Evolutionary conservation across 768 basidiomycete genomes (phyloP).

Genomic region (Mycena alexandri): DNA sequence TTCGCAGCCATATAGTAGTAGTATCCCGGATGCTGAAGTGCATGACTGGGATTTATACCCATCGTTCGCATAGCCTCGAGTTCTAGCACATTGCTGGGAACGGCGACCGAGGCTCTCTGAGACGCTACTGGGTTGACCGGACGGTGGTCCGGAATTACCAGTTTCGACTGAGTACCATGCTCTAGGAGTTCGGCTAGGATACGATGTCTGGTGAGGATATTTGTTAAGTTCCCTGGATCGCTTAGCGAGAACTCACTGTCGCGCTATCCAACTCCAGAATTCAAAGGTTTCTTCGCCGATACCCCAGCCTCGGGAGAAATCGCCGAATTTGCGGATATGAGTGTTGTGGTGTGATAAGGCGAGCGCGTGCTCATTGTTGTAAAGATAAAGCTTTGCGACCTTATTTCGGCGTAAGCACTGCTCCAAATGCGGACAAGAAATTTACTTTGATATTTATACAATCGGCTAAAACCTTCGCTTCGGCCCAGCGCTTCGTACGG

Average conservation of each 20-base stretch:
- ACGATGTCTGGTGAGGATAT: conserved; percentile 70
- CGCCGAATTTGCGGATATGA: conserved; percentile 88
- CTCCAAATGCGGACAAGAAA: background rate
- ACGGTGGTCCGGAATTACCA: conserved; percentile 68
- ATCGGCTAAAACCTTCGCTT: conserved; percentile 97
- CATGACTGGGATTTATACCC: conserved; percentile 84
- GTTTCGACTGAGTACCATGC: conserved; percentile 74
- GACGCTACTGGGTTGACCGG: conserved; percentile 35
- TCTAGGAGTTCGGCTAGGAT: conserved; percentile 93
- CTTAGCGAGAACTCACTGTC: conserved; percentile 72
- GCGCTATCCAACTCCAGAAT: conserved; percentile 96
- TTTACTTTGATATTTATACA: conserved; percentile 90
- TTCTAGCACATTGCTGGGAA: conserved; percentile 53
- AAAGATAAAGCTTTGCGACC: conserved; percentile 93
- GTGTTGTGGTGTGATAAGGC: conserved; percentile 86
- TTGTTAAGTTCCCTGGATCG: background rate
- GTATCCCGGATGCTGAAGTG: conserved; percentile 91
- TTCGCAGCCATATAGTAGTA: conserved; percentile 92
- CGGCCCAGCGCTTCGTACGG: conserved; percentile 97
- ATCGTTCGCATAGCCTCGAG: conserved; percentile 71
- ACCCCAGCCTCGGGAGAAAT: conserved; percentile 92
- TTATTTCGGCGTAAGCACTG: conserved; percentile 44
- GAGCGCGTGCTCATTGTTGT: conserved; percentile 87
- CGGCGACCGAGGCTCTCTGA: conserved; percentile 37
- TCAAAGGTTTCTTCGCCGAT: conserved; percentile 98